Evolutionary conservation across 2,329 filamentous ascomycete species (phyloP).

Genomic region (Coniochaeta pulveracea): DNA sequence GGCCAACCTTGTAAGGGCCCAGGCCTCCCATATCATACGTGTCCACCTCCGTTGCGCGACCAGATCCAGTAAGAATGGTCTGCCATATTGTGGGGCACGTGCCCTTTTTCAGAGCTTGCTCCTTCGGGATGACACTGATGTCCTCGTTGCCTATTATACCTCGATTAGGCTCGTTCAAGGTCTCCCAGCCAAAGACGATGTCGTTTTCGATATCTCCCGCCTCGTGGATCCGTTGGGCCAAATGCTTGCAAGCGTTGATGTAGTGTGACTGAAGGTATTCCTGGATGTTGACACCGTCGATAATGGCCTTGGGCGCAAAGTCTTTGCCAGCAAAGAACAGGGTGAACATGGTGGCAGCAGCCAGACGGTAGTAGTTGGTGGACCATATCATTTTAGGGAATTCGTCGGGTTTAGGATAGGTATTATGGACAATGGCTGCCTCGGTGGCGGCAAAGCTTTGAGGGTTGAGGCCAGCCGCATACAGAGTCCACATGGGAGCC

Average conservation of each 20-base stretch:
- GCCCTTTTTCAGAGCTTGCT: conserved; percentile 86
- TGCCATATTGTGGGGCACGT: conserved; percentile 93
- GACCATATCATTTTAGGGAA: conserved; percentile 99
- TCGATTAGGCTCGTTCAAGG: conserved; percentile 86
- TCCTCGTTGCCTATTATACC: conserved; percentile 79
- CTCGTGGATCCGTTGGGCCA: conserved; percentile 77
- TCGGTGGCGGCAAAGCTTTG: conserved; percentile 75
- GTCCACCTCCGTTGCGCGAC: conserved; percentile 78
- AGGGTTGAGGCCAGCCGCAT: conserved; percentile 86
- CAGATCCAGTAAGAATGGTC: conserved; percentile 82
- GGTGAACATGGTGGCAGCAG: conserved; percentile 83
- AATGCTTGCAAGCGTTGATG: conserved; percentile 64
- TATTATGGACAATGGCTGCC: conserved; percentile 91
- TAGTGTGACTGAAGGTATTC: conserved; percentile 89
- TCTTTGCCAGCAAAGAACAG: conserved; percentile 85
- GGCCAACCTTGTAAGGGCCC: conserved; percentile 83
- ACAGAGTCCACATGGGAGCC: conserved; percentile 94
- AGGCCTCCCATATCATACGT: conserved; percentile 91
- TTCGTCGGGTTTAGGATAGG: conserved; percentile 68
- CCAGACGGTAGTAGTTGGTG: conserved; percentile 86
- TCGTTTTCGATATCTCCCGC: conserved; percentile 81
- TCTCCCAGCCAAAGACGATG: conserved; percentile 91
- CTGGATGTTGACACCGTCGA: conserved; percentile 91
- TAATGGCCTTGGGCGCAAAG: conserved; percentile 92
- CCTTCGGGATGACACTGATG: conserved; percentile 67